These are phyloP conservation scores for Sideroxylon spinosum DNA, from an alignment of 179 eudicot species.

Conservation along the genomic window DNA sequence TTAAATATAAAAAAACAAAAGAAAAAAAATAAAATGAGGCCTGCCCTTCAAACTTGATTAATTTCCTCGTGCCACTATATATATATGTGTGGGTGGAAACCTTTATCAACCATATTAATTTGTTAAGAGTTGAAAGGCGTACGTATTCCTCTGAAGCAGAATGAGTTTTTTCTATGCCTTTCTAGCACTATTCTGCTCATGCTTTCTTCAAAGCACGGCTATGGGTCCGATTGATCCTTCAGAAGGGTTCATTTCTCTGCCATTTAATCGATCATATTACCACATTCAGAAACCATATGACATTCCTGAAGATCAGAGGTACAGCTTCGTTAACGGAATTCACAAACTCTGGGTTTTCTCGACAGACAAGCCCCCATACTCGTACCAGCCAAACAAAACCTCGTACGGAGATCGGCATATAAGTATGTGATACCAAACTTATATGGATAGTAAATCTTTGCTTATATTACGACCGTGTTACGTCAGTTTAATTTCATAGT, in stretches of 20 bases:
- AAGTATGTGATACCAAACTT: not conserved
- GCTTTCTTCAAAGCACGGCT: slow-evolving; percentile 1
- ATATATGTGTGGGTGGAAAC: too few relatives aligned
- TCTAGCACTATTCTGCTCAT: not conserved
- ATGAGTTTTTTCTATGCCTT: not conserved
- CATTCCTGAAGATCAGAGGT: slow-evolving; percentile 15
- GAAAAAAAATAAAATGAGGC: too few relatives aligned
- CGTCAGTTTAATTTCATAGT: too few relatives aligned
- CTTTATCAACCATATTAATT: not conserved
- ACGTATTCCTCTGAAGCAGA: not conserved
- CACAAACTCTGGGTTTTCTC: slow-evolving; percentile 18
- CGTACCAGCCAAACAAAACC: slow-evolving; percentile 21
- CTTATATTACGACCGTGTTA: too few relatives aligned
- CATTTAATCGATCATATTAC: slow-evolving; percentile 20
- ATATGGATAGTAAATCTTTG: too few relatives aligned
- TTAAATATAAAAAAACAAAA: too few relatives aligned
- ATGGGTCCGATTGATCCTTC: slow-evolving; percentile 6
- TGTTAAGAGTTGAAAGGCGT: not conserved
- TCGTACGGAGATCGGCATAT: slow-evolving; percentile 17
- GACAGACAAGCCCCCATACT: slow-evolving; percentile 24
- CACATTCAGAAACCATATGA: slow-evolving; percentile 24
- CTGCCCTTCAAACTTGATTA: too few relatives aligned
- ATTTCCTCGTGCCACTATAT: too few relatives aligned
- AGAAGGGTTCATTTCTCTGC: slow-evolving; percentile 20
- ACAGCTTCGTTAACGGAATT: slow-evolving; percentile 19